Conservation (phyloP, 345 rosid species). For the Citrus unshiu region DNA sequence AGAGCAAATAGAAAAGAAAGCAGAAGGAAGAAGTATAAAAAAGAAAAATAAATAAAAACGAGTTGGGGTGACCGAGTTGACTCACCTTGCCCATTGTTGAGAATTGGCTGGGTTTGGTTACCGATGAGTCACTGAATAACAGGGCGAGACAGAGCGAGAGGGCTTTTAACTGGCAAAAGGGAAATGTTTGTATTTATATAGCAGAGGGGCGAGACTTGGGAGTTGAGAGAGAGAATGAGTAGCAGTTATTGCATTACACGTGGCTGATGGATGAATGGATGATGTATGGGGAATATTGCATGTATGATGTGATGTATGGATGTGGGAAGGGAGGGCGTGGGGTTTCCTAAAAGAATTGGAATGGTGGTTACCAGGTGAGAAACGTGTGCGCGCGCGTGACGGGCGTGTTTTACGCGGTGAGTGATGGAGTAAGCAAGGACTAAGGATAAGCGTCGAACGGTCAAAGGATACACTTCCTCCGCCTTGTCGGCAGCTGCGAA, state of each 20-base stretch:
- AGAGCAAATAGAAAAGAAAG: background rate
- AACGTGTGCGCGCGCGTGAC: background rate
- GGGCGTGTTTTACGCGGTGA: background rate
- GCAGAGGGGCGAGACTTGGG: background rate
- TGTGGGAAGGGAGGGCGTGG: too few species aligned
- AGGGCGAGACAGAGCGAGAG: background rate
- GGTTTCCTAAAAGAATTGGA: too few species aligned
- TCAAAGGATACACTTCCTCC: background rate
- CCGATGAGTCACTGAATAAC: background rate
- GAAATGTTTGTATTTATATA: background rate
- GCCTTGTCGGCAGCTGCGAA: too few species aligned
- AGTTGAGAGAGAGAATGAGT: background rate
- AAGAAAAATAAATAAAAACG: background rate
- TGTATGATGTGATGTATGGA: too few species aligned
- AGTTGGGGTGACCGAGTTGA: slow-evolving; percentile 1
- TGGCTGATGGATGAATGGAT: background rate
- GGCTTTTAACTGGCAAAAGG: too few species aligned
- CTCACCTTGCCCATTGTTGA: slow-evolving; percentile 31
- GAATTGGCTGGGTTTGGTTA: background rate
- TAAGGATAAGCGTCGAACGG: background rate
- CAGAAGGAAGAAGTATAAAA: background rate
- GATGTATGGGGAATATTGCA: too few species aligned
- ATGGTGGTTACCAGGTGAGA: background rate
- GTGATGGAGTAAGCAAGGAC: background rate
- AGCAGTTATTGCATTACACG: background rate